phyloP scores from a whole-genome alignment of 768 basidiomycete genomes.

The Leccinum sublutescens region DNA sequence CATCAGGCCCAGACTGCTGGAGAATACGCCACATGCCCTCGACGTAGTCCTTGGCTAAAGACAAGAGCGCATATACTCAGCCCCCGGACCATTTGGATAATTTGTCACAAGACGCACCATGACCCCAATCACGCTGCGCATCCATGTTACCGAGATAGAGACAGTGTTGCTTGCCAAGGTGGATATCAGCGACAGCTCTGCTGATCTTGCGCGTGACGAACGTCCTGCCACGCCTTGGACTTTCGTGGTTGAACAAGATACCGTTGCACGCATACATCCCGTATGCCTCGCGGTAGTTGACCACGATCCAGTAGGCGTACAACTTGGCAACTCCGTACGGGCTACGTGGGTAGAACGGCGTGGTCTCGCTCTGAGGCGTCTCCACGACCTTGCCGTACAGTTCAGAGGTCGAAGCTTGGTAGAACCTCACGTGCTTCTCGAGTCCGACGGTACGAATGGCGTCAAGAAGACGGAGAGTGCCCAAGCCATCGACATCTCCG shows the following conservation, averaged over 20 bases:
- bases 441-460: slow-evolving; percentile 95
- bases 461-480: slow-evolving; percentile 93
- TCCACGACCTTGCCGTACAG: slow-evolving; percentile 96
- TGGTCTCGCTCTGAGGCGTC: slow-evolving; percentile 93
- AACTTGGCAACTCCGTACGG: slow-evolving; percentile 97
- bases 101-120: slow-evolving; percentile 53
- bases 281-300: slow-evolving; percentile 94
- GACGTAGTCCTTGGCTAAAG: slow-evolving; percentile 79
- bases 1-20: slow-evolving; percentile 78
- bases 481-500: slow-evolving; percentile 93
- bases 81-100: background rate
- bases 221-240: slow-evolving; percentile 88
- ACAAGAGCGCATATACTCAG: slow-evolving; percentile 7
- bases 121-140: slow-evolving; percentile 96
- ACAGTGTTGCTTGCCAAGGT: slow-evolving; percentile 83
- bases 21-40: slow-evolving; percentile 99
- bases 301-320: slow-evolving; percentile 87
- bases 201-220: slow-evolving; percentile 97
- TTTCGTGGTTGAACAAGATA: slow-evolving; percentile 98
- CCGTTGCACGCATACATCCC: slow-evolving; percentile 97
- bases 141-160: slow-evolving; percentile 94
- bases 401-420: slow-evolving; percentile 97
- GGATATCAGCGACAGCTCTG: slow-evolving; percentile 90
- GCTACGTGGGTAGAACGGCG: slow-evolving; percentile 97
- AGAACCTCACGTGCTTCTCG: slow-evolving; percentile 91